A percentile compares a stretch with the other conserved stretches of the same genome.
These are phyloP conservation scores for Carpinus fangiana DNA, from an alignment of 306 rosid species.

Conservation along the genomic window DNA sequence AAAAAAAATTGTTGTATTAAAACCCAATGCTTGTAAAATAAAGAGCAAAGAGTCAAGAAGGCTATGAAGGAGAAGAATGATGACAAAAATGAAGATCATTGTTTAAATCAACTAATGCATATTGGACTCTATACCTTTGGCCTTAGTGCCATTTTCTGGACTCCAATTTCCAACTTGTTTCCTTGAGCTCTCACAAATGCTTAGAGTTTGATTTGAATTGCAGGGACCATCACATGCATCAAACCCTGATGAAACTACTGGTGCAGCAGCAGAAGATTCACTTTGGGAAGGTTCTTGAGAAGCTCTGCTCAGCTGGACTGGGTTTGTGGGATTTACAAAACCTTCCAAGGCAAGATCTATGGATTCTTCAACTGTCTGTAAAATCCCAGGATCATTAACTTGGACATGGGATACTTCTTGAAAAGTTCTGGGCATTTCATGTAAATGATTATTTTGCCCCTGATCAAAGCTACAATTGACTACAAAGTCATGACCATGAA, in stretches of 20 bases:
- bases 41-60: slow-evolving; percentile 3
- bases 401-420: slow-evolving; percentile 49
- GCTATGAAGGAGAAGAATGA: slow-evolving; percentile 3
- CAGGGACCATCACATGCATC: slow-evolving; percentile 88
- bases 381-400: slow-evolving; percentile 40
- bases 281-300: slow-evolving; percentile 89
- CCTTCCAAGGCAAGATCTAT: slow-evolving; percentile 58
- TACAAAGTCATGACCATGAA: slow-evolving; percentile 44
- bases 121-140: slow-evolving; percentile 57
- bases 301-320: slow-evolving; percentile 46
- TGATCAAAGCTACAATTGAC: slow-evolving; percentile 44
- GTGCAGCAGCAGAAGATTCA: slow-evolving; percentile 94
- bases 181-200: slow-evolving; percentile 66
- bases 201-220: slow-evolving; percentile 70
- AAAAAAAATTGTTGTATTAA: neutral
- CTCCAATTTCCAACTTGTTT: slow-evolving; percentile 63
- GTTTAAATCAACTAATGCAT: slow-evolving; percentile 2
- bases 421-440: slow-evolving; percentile 43
- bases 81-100: slow-evolving; percentile 2
- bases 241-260: slow-evolving; percentile 76
- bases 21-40: neutral
- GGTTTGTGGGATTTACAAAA: slow-evolving; percentile 58
- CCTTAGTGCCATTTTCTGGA: slow-evolving; percentile 56
- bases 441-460: slow-evolving; percentile 47
- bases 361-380: slow-evolving; percentile 54